Evolutionary conservation across 169 alveolate species (phyloP), one percentile per base, ranked within the genome.

Genomic region (Eimeria tenella): DNA sequence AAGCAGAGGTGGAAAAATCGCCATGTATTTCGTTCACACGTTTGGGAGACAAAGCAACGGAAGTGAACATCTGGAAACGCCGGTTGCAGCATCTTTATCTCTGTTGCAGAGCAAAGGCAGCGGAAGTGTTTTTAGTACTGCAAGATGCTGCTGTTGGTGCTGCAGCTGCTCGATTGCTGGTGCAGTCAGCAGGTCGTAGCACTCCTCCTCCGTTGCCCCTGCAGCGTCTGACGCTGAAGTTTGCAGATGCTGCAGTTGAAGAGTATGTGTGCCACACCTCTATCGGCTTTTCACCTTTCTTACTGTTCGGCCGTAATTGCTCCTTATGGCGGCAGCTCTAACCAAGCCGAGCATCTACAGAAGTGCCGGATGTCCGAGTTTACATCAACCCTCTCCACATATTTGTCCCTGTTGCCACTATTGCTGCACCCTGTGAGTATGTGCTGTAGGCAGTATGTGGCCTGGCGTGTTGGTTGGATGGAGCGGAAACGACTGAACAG

Each of bases 381-480:
- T 2, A 31, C 42, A 1, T 31, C 42, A 31, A 31, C 4, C 42
- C 42, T 31, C 4, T 31, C 0, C 42, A 31, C 42, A 31, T 31
- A 31, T 31, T 31, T 31, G 42, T 2, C 42, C 2, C 86, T 75
- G 23, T 5, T 81, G 74, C 89, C 21, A 71, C 74, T 75, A 31
- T 71, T 81, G 71, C 56, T 17, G 49, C 3, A 1, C 56, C 53
- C 74, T n/a, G 21, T 52, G 53, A 21, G 19, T 82, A 0, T 82
- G 90, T 15, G 90, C 58, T 58, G 58, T 74, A 82, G 90, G 75
- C 73, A 60, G 42, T 82, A 82, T 58, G 23, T 50, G 19, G 75
- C 90, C 17, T 82, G 90, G 90, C 90, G 90, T 19, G 75, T 55
- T 10, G 90, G 90, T 9, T 82, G 90, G 90, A 49, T 82, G 55